Evolutionary conservation across 192 early-diverging fungal species (phyloP), one percentile per base, ranked within the genome.

Genomic region (Backusella macrospora): DNA sequence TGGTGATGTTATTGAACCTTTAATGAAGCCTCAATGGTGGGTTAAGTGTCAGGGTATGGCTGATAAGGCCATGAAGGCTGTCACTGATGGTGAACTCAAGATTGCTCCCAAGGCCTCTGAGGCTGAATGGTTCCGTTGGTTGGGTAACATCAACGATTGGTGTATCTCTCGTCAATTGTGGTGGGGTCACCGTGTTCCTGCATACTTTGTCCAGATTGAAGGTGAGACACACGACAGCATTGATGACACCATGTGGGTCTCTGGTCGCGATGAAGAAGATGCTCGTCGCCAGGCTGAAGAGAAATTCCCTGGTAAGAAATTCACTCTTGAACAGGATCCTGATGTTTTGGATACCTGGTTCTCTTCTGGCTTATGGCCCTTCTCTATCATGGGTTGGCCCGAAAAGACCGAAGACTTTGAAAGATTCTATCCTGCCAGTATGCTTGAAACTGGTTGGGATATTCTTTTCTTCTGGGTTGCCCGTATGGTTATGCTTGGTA

Each of bases 11-110:
- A 98, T 98, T 44, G 98, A 99, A 83, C 96, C 96, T 8, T 80
- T 98, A 68, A 91, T 99, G 90, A 99, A 98, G 87, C 98, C 98
- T 45, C 98, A 99, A 82, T 99, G 98, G 98, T 99, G 96, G 94
- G 93, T 98, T 39, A 90, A 88, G 85, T 96, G 94, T 86, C 86
- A 93, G 78, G 88, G 83, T 42, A 95, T 99, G 88, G 96, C 96
- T 13, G 78, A 80, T 13, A 89, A 90, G 2, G 96, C 98, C 15
- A 86, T 93, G 70, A 73, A 85, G 71, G 96, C 91, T 34, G 96
- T 96, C 43, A 84, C 83, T 48, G 85, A 90, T 48, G 96, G 94
- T 18, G 86, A 92, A 52, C 81, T 99, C 43, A 85, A 89, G 77
- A 99, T 99, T 72, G 68, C 79, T 45, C 98, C 98, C 47, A 83